Evolutionary conservation across 2,329 filamentous ascomycete species (phyloP).

Genomic region (Leptographium wingfieldii): DNA sequence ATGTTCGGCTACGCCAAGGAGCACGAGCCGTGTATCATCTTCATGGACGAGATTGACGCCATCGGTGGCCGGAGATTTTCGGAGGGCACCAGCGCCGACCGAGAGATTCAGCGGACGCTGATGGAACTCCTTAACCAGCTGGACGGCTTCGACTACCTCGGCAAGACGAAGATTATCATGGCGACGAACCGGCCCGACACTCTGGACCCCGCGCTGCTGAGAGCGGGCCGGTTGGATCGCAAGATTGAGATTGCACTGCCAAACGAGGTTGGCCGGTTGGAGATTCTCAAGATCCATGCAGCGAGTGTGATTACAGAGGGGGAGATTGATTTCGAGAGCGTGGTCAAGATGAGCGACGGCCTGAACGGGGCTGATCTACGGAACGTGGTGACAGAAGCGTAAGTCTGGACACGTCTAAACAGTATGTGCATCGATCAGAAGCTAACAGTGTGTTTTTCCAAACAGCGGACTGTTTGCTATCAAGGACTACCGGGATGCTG

Average conservation of each 20-base stretch:
- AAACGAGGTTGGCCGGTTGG: conserved; percentile 89
- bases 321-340: conserved; percentile 96
- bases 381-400: conserved; percentile 98
- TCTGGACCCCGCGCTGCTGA: conserved; percentile 80
- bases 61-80: conserved; percentile 95
- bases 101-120: conserved; percentile 93
- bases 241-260: conserved; percentile 97
- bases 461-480: conserved; percentile 84
- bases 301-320: conserved; percentile 77
- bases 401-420: conserved; percentile 32
- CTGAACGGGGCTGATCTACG: conserved; percentile 94
- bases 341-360: conserved; percentile 99
- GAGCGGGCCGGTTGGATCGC: conserved; percentile 84
- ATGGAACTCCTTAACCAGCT: conserved; percentile 99
- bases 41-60: conserved; percentile 99
- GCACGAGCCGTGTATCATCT: conserved; percentile 98
- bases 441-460: background rate
- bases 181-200: conserved; percentile 96
- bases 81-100: conserved; percentile 92
- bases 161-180: conserved; percentile 99
- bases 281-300: conserved; percentile 97
- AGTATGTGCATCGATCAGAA: background rate
- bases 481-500: conserved; percentile 91
- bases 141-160: conserved; percentile 97
- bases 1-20: conserved; percentile 99